Evolutionary conservation across 345 rosid genomes (phyloP).

Genomic region (Dipteronia dyeriana): DNA sequence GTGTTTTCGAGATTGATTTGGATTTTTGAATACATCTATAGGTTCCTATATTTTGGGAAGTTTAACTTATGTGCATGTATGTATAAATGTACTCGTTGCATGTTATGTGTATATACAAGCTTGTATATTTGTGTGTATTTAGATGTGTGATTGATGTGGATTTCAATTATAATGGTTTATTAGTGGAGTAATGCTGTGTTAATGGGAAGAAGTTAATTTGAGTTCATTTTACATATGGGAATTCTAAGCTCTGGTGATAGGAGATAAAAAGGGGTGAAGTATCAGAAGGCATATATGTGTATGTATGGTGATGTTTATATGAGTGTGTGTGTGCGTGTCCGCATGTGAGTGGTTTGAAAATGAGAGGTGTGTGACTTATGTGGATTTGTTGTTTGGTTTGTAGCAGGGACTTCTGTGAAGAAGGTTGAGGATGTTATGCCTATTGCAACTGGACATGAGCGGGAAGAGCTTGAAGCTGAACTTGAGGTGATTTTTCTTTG

Average conservation of each 20-base stretch:
- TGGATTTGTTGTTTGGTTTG: conserved; percentile 23
- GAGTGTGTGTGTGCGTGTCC: not conserved
- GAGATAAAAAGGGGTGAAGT: not conserved
- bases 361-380: not conserved
- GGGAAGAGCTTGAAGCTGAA: conserved; percentile 83
- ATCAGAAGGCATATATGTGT: not conserved
- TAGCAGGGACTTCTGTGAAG: conserved; percentile 47
- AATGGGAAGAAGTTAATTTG: not conserved
- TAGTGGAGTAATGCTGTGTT: not conserved
- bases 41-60: not conserved
- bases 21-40: not conserved
- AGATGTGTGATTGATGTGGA: not conserved
- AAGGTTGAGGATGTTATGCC: conserved; percentile 77
- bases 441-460: conserved; percentile 92
- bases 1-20: not conserved
- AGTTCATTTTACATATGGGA: not conserved
- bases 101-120: not conserved
- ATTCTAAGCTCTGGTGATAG: not conserved
- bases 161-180: not conserved
- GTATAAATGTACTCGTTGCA: not conserved
- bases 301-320: not conserved
- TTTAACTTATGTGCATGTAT: not conserved
- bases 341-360: not conserved
- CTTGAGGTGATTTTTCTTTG: conserved; percentile 48
- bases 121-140: not conserved